phyloP scores from a whole-genome alignment of 2,329 filamentous ascomycete species.

The Pezizomycotina sp. region DNA sequence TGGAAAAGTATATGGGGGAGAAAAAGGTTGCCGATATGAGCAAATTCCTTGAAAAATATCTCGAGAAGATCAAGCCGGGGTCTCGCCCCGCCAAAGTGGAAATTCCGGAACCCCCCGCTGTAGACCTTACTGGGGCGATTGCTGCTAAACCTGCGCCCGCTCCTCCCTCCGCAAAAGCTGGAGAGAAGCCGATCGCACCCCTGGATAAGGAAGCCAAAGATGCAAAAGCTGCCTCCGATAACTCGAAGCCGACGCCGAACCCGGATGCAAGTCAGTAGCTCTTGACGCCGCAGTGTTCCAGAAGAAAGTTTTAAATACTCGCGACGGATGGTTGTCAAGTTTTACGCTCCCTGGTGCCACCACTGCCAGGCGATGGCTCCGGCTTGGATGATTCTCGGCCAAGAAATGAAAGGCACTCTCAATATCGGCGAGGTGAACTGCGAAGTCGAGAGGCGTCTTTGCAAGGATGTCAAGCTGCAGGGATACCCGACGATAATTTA shows the following conservation, averaged over 20 bases:
- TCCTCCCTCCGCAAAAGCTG: constrained; percentile 28
- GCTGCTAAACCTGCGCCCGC: constrained; percentile 28
- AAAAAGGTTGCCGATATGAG: constrained; percentile 50
- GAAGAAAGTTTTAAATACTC: constrained; percentile 64
- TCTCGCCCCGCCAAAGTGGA: constrained; percentile 52
- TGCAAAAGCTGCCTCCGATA: constrained; percentile 22
- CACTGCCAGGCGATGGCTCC: constrained; percentile 89
- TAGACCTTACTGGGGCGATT: constrained; percentile 13
- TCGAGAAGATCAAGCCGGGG: constrained; percentile 67
- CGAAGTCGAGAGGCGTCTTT: constrained; percentile 68
- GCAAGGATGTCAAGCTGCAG: constrained; percentile 68
- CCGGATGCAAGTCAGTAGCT: constrained; percentile 54
- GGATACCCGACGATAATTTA: constrained; percentile 83
- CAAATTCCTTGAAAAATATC: constrained; percentile 53
- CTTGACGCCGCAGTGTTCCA: constrained; percentile 78
- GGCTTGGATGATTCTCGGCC: constrained; percentile 75
- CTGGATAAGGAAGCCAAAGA: constrained; percentile 32
- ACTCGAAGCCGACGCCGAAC: constrained; percentile 40
- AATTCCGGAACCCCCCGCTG: constrained; percentile 54
- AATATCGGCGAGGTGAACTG: constrained; percentile 96
- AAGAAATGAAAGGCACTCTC: constrained; percentile 74
- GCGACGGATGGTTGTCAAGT: constrained; percentile 95
- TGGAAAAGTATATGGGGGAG: constrained; percentile 47
- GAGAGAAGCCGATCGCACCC: not conserved
- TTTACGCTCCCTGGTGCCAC: constrained; percentile 92